phyloP scores from a whole-genome alignment of 2,329 filamentous ascomycete genomes.

The Dothistroma septosporum region DNA sequence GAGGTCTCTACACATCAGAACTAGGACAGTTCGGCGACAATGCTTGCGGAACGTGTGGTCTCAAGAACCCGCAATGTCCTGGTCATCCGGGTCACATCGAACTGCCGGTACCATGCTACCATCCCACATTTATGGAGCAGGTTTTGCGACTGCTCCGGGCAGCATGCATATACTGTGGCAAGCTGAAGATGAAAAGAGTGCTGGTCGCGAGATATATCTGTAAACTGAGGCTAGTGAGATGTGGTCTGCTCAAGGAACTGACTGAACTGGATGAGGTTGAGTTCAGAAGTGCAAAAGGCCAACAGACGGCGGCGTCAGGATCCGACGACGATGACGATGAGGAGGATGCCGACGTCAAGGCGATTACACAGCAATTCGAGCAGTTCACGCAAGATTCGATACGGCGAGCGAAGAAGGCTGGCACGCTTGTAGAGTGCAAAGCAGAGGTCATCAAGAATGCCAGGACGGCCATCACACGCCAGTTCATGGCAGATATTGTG shows the following conservation, averaged over 20 bases:
- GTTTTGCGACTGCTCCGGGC: conserved; percentile 77
- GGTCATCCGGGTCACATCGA: conserved; percentile 96
- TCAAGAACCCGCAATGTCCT: conserved; percentile 72
- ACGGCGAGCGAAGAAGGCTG: conserved; percentile 51
- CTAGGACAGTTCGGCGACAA: conserved; percentile 85
- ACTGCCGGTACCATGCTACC: conserved; percentile 87
- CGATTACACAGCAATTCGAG: conserved; percentile 54
- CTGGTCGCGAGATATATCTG: conserved; percentile 76
- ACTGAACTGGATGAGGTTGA: conserved; percentile 46
- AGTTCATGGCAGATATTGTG: conserved; percentile 72
- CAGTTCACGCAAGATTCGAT: conserved; percentile 72
- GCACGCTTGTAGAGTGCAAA: conserved; percentile 57
- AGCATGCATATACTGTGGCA: conserved; percentile 86
- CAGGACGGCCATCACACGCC: conserved; percentile 70
- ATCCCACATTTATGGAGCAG: conserved; percentile 95
- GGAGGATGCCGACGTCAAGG: conserved; percentile 57
- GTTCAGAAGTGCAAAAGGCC: conserved; percentile 14
- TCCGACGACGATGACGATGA: conserved; percentile 56
- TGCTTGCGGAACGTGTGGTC: conserved; percentile 84
- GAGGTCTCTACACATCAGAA: conserved; percentile 87
- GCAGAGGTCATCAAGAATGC: conserved; percentile 79
- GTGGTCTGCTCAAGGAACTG: conserved; percentile 72
- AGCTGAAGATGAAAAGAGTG: conserved; percentile 72
- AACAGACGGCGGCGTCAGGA: conserved; percentile 11
- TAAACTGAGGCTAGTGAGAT: conserved; percentile 79